Evolutionary conservation across 345 rosid genomes (phyloP).

Genomic region (Eucalyptus dawsonii): DNA sequence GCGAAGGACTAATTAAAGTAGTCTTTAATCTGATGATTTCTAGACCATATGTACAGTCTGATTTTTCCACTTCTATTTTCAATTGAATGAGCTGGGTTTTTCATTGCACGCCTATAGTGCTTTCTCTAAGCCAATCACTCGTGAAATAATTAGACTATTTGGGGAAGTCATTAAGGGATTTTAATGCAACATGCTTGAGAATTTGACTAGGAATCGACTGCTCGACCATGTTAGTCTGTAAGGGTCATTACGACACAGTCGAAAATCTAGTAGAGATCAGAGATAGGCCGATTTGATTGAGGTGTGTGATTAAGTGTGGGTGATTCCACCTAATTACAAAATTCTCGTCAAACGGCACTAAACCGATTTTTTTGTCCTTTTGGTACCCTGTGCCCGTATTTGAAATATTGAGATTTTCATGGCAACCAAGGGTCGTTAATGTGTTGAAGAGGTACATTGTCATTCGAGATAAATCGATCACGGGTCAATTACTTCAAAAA

Average conservation of each 20-base stretch:
- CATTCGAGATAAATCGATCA: too few relatives aligned
- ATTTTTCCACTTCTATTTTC: too few relatives aligned
- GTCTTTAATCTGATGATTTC: too few relatives aligned
- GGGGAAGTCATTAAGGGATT: fast-evolving
- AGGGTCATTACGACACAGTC: fast-evolving
- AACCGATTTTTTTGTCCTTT: fast-evolving
- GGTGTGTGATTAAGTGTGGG: too few relatives aligned
- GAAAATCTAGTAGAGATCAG: fast-evolving
- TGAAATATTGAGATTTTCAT: fast-evolving
- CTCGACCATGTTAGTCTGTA: fast-evolving
- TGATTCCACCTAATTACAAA: too few relatives aligned
- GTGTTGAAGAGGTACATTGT: too few relatives aligned
- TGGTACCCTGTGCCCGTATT: fast-evolving
- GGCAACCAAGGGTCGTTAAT: fast-evolving
- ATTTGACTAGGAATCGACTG: fast-evolving
- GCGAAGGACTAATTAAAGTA: too few relatives aligned
- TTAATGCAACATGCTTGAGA: too few relatives aligned
- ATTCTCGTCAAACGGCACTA: fast-evolving
- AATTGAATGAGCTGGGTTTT: fast-evolving
- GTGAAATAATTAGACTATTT: too few relatives aligned
- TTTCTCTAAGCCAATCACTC: fast-evolving
- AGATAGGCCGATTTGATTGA: fast-evolving
- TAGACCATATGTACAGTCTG: fast-evolving
- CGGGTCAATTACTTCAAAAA: too few relatives aligned
- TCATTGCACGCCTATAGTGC: too few relatives aligned